Conservation (phyloP, 768 basidiomycete species). For the Mycena capillaripes region DNA sequence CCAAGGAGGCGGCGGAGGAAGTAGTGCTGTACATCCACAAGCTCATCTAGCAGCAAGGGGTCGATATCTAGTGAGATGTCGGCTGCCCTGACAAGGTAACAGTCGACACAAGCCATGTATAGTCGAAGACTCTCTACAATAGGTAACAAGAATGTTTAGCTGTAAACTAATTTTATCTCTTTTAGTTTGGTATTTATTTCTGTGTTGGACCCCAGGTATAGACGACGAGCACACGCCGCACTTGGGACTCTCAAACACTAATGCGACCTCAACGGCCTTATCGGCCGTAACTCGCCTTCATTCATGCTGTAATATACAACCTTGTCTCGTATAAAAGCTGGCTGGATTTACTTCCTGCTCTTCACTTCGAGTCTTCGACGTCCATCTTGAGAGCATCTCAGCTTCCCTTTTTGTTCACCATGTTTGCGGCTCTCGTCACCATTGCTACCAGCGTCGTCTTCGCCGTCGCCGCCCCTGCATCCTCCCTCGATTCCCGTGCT, state of each 20-base stretch:
- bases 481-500: conserved; percentile 16
- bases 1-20: neutral
- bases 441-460: conserved; percentile 21
- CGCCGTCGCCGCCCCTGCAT: conserved; percentile 20
- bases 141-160: neutral
- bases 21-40: neutral
- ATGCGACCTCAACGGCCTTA: conserved; percentile 2
- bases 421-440: conserved; percentile 19
- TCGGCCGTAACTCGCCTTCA: conserved; percentile 4
- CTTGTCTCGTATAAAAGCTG: conserved; percentile 22
- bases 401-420: conserved; percentile 17
- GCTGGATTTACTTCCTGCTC: conserved; percentile 19
- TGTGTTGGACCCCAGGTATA: conserved; percentile 1
- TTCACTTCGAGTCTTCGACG: conserved; percentile 20
- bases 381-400: conserved; percentile 16
- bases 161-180: conserved; percentile 1
- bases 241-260: neutral
- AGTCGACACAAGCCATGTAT: neutral
- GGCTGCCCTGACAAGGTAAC: neutral
- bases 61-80: neutral
- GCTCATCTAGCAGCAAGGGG: neutral
- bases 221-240: neutral
- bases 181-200: neutral
- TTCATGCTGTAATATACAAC: conserved; percentile 6
- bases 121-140: neutral